These are phyloP conservation scores for Nephelium lappaceum DNA, from an alignment of 345 rosid genomes.

Conservation along the genomic window DNA sequence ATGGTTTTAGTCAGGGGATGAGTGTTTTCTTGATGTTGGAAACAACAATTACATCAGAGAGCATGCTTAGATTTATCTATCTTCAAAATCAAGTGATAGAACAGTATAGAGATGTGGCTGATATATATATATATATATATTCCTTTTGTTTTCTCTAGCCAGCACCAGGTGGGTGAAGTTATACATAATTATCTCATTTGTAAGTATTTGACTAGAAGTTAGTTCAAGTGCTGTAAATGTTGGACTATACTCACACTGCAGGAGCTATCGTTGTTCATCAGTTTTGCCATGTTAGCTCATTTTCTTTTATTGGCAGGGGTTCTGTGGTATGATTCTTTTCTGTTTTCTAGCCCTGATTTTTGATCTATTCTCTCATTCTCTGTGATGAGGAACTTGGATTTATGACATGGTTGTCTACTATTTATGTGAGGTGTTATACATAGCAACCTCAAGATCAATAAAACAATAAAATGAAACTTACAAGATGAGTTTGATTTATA, in stretches of 20 bases:
- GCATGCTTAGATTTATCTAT: conserved; percentile 77
- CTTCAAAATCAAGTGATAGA: conserved; percentile 71
- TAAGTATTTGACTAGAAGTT: conserved; percentile 24
- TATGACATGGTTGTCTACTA: no score
- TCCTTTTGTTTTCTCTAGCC: no score
- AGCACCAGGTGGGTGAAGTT: no score
- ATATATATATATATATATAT: no score
- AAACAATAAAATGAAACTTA: no score
- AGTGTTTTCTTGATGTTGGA: no score
- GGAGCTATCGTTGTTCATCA: conserved; percentile 87
- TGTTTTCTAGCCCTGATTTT: conserved; percentile 7
- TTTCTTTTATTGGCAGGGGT: conserved; percentile 90
- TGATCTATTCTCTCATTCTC: not conserved
- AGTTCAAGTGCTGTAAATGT: conserved; percentile 38
- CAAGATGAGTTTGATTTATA: no score
- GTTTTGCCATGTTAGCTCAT: conserved; percentile 79
- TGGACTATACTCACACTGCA: conserved; percentile 84
- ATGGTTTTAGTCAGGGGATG: no score
- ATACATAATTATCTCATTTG: no score
- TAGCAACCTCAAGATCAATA: no score
- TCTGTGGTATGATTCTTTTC: conserved; percentile 66
- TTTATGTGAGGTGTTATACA: no score
- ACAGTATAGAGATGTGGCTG: no score
- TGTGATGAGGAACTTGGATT: not conserved
- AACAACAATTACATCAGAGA: conserved; percentile 91